Evolutionary conservation across 106 monocot genomes (phyloP).

Genomic region (Vanilla planifolia): DNA sequence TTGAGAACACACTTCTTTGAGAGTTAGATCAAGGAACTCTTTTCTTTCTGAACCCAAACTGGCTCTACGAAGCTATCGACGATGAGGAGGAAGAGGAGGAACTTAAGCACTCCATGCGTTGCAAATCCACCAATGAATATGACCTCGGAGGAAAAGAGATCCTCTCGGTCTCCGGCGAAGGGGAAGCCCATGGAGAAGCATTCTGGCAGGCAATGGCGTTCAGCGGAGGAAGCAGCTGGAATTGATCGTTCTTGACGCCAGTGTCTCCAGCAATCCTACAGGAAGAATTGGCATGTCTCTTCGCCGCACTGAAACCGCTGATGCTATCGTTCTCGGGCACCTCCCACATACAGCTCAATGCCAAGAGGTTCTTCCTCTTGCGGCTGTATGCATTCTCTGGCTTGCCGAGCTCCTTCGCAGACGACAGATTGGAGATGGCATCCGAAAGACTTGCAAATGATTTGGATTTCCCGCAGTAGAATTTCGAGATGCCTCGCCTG

Average conservation of each 20-base stretch:
- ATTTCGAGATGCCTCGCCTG: slow-evolving; percentile 46
- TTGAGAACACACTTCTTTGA: too few species aligned
- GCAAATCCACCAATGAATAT: slow-evolving; percentile 28
- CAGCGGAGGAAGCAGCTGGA: neutral
- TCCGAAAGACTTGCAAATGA: slow-evolving; percentile 40
- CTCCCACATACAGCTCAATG: slow-evolving; percentile 19
- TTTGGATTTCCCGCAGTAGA: slow-evolving; percentile 54
- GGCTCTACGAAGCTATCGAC: neutral
- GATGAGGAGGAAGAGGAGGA: neutral
- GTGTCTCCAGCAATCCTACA: neutral
- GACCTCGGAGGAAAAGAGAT: slow-evolving; percentile 20
- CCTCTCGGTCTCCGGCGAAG: neutral
- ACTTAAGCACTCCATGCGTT: slow-evolving; percentile 2
- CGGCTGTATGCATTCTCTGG: slow-evolving; percentile 32
- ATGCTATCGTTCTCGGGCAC: neutral
- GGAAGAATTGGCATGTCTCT: slow-evolving; percentile 23
- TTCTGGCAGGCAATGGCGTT: neutral
- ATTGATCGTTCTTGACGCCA: neutral
- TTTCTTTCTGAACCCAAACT: slow-evolving; percentile 1
- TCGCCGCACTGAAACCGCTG: slow-evolving; percentile 7
- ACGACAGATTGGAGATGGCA: slow-evolving; percentile 16
- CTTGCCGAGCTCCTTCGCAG: slow-evolving; percentile 32
- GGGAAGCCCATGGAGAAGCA: neutral
- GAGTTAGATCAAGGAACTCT: too few species aligned
- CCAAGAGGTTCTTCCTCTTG: slow-evolving; percentile 46